phyloP scores from a whole-genome alignment of 352 stramenopile species.

The Albugo candida region DNA sequence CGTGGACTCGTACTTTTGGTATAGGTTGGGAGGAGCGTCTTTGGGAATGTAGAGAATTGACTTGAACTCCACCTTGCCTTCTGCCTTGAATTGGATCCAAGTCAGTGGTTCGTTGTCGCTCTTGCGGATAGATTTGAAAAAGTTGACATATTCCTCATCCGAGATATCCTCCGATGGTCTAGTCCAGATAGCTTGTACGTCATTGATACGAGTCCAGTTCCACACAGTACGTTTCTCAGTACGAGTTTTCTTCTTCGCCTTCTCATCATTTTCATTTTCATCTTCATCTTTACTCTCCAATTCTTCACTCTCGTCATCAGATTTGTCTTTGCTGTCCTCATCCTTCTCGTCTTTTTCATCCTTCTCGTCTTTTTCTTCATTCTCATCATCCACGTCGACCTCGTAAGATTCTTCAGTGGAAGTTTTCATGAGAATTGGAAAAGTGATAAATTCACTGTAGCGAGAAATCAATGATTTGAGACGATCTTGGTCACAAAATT shows the following conservation, averaged over 20 bases:
- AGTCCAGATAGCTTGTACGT: conserved; percentile 95
- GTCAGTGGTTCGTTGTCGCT: conserved; percentile 57
- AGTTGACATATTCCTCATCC: conserved; percentile 97
- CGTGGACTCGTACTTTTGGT: conserved; percentile 83
- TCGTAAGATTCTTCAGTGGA: conserved; percentile 83
- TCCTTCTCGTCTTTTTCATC: conserved; percentile 40
- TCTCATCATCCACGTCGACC: conserved; percentile 66
- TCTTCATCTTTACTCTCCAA: conserved; percentile 68
- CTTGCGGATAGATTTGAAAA: conserved; percentile 94
- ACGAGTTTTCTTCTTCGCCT: conserved; percentile 56
- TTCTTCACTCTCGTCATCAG: conserved; percentile 35
- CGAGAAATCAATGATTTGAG: conserved; percentile 90
- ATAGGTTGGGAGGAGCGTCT: conserved; percentile 68
- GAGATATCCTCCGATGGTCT: conserved; percentile 90
- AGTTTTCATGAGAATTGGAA: conserved; percentile 97
- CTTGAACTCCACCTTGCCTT: conserved; percentile 99
- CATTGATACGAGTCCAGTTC: conserved; percentile 94
- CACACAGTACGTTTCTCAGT: conserved; percentile 89
- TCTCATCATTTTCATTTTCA: conserved; percentile 20
- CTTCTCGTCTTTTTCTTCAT: conserved; percentile 39
- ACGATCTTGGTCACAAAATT: conserved; percentile 90
- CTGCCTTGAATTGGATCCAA: conserved; percentile 99
- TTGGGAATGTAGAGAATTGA: conserved; percentile 95
- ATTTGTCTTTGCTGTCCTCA: conserved; percentile 25
- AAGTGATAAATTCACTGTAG: conserved; percentile 99